Evolutionary conservation across 2,329 filamentous ascomycete genomes (phyloP).

Genomic region (Fusarium veterinarium): DNA sequence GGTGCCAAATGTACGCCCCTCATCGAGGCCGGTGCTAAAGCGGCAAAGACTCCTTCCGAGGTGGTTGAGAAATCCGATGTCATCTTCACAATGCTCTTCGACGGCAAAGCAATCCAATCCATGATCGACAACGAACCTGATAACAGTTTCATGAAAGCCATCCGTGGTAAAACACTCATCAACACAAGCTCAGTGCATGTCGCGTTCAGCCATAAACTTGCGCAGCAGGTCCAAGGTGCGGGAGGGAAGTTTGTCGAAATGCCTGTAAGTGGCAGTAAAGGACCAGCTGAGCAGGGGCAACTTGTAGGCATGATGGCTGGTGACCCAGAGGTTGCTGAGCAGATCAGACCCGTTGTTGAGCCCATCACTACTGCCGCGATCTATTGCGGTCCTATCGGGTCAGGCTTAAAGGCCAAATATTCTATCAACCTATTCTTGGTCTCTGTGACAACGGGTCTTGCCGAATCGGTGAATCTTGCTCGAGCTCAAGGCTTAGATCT

Average conservation of each 20-base stretch:
- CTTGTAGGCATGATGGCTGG: background rate
- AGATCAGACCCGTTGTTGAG: background rate
- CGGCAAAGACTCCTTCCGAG: background rate
- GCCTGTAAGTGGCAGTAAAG: background rate
- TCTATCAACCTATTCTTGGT: background rate
- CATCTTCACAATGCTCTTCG: background rate
- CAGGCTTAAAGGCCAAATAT: background rate
- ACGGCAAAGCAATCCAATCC: background rate
- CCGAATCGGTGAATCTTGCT: background rate
- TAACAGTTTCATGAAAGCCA: background rate
- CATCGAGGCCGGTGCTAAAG: fast-evolving
- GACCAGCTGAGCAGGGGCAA: background rate
- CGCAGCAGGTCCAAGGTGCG: background rate
- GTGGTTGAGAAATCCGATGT: background rate
- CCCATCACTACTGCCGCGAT: background rate
- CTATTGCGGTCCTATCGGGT: background rate
- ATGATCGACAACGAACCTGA: background rate
- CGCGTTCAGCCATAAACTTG: background rate
- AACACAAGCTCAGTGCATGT: background rate
- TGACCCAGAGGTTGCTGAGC: background rate
- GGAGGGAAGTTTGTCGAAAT: background rate
- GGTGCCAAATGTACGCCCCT: background rate
- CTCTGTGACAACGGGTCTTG: background rate
- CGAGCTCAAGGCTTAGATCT: background rate
- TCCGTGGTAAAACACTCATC: background rate